A percentile compares a stretch with the other conserved stretches of the same genome.
phyloP scores from a whole-genome alignment of 208 protist species.

The Crithidia brevicula region DNA sequence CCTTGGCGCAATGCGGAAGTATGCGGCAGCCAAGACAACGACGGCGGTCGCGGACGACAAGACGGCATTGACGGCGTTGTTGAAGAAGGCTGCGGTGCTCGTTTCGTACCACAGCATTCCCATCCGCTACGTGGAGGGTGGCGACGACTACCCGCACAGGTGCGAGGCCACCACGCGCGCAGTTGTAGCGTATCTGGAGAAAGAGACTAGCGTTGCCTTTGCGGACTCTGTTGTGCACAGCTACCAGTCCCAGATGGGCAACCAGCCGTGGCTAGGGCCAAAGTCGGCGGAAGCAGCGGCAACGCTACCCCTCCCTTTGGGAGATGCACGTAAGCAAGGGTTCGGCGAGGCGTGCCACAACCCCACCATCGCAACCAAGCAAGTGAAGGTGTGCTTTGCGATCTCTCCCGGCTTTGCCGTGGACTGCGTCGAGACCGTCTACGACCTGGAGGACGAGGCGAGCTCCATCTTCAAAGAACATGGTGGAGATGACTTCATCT shows the following conservation, averaged over 20 bases:
- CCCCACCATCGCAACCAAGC: background rate
- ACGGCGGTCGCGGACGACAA: background rate
- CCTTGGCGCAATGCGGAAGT: conserved; percentile 14
- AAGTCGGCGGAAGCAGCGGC: conserved; percentile 20
- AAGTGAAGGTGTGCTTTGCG: conserved; percentile 20
- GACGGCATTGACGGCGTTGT: background rate
- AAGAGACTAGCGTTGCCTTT: conserved; percentile 10
- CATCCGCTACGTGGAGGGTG: conserved; percentile 22
- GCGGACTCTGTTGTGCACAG: conserved; percentile 24
- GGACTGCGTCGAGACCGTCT: conserved; percentile 47
- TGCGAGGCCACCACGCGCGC: conserved; percentile 28
- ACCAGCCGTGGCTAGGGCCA: conserved; percentile 40
- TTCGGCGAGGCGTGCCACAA: conserved; percentile 12
- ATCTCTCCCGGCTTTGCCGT: conserved; percentile 34
- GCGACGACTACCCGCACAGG: conserved; percentile 40
- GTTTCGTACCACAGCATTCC: conserved; percentile 51
- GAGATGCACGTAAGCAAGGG: background rate
- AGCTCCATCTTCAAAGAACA: conserved; percentile 21
- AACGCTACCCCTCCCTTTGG: conserved; percentile 11
- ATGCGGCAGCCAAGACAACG: background rate
- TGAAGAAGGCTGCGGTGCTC: conserved; percentile 16
- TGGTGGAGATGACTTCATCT: conserved; percentile 24
- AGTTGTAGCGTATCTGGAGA: conserved; percentile 3
- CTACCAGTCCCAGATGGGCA: conserved; percentile 52
- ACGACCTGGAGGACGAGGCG: conserved; percentile 30